Conservation (phyloP, 306 rosid species). For the Neltuma alba region DNA sequence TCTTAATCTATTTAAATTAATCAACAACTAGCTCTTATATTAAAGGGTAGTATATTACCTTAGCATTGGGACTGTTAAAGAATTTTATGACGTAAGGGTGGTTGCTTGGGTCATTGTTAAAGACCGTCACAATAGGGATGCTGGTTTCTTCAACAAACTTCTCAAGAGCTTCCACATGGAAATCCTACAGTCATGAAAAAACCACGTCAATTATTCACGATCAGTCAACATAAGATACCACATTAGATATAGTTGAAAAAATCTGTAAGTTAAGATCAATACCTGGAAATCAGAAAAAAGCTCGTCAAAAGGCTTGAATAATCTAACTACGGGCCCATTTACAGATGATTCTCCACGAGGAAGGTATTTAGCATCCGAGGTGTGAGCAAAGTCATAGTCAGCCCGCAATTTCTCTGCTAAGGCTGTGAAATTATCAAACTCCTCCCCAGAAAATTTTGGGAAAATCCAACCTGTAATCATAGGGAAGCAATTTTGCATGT, state of each 20-base stretch:
- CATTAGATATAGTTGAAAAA: neutral
- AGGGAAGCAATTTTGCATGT: neutral
- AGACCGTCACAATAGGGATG: constrained; percentile 61
- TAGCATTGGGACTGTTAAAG: constrained; percentile 59
- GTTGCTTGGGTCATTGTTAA: constrained; percentile 74
- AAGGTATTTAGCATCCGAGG: constrained; percentile 77
- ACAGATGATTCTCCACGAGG: constrained; percentile 91
- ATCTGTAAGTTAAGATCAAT: constrained; percentile 23
- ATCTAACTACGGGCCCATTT: constrained; percentile 71
- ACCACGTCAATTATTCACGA: neutral
- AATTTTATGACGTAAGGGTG: constrained; percentile 69
- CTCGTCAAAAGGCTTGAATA: constrained; percentile 95
- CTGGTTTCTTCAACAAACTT: constrained; percentile 74
- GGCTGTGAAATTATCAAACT: constrained; percentile 59
- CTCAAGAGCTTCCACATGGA: constrained; percentile 67
- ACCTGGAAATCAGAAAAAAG: constrained; percentile 83
- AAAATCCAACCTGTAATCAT: constrained; percentile 75
- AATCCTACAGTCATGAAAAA: constrained; percentile 58
- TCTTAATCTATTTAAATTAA: too few relatives aligned
- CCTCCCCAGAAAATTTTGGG: constrained; percentile 80
- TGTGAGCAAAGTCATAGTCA: constrained; percentile 85
- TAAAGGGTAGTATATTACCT: constrained; percentile 69
- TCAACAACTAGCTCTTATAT: too few relatives aligned
- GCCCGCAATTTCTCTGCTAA: constrained; percentile 83
- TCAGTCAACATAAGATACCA: neutral